Base-by-base conservation (phyloP, 1,284 basidiomycete genomes). In the Pseudozyma flocculosa region DNA sequence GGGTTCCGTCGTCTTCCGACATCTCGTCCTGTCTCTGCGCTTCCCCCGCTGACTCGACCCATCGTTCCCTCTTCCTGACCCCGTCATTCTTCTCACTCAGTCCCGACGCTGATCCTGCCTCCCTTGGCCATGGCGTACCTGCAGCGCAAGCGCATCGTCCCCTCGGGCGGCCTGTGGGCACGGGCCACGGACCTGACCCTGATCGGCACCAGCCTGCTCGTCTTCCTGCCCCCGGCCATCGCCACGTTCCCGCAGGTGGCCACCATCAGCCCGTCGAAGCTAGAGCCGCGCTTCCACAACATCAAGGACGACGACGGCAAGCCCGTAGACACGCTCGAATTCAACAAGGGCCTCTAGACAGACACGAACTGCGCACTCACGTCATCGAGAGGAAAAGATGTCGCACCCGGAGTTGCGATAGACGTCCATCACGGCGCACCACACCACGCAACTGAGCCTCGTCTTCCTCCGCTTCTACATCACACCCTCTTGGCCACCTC, bases 181-280 rank as follows among this genome's bases (percentile, higher is more conserved):
- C 41, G 64, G n/a, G 50, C 54, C 19, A 56, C 67, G 13, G 68
- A 72, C 26, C 34, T 72, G 4, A 47, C 54, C 1, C 41, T 72
- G 68, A 80, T 83, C 70, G 82, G 82, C 5, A 64, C 80, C 1
- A 80, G 79, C 2, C 78, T 83, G 15, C 80, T 81, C 43, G 63
- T 82, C 45, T 83, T 82, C 78, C 75, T 83, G 0, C 82, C 82
- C 1, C 82, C 82, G 8, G 81, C 82, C n/a, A 83, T 84, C 61
- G 82, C 82, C 13, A 80, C 80, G 57, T 84, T 82, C 75, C 82
- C 82, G 5, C 82, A 82, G 57, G 72, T 79, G 14, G 82, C 80
- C 0, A 55, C 55, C 5, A 80, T 81, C 29, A 61, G 69, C 42
- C 75, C 80, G 14, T 69, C 75, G 23, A 78, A 78, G 55, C 73